phyloP scores from a whole-genome alignment of 2,329 filamentous ascomycete genomes.

The Sporothrix dimorphospora region DNA sequence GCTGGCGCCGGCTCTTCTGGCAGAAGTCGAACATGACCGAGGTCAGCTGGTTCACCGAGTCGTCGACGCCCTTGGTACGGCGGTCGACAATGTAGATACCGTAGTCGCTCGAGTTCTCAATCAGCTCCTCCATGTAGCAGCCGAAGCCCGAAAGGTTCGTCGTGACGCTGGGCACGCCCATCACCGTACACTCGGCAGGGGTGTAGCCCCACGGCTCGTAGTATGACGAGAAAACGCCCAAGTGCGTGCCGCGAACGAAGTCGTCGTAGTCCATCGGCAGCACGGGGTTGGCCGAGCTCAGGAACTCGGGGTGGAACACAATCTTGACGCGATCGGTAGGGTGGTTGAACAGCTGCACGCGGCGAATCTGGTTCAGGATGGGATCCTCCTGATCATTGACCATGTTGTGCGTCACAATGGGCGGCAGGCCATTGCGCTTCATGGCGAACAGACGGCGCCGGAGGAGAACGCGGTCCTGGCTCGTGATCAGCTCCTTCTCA shows the following conservation, averaged over 20 bases:
- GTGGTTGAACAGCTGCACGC: slow-evolving; percentile 97
- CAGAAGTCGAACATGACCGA: slow-evolving; percentile 94
- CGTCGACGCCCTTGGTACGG: slow-evolving; percentile 91
- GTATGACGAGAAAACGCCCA: slow-evolving; percentile 96
- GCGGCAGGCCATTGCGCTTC: slow-evolving; percentile 88
- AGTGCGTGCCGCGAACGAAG: slow-evolving; percentile 93
- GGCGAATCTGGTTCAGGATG: slow-evolving; percentile 91
- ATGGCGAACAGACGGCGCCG: slow-evolving; percentile 92
- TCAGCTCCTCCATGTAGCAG: slow-evolving; percentile 99
- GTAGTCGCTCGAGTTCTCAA: slow-evolving; percentile 97
- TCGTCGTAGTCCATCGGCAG: slow-evolving; percentile 97
- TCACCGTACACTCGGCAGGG: slow-evolving; percentile 95
- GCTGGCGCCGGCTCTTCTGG: slow-evolving; percentile 89
- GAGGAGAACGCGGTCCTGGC: slow-evolving; percentile 88
- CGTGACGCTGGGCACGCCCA: slow-evolving; percentile 98
- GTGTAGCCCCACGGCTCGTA: slow-evolving; percentile 99
- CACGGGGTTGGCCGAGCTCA: slow-evolving; percentile 94
- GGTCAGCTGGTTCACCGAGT: slow-evolving; percentile 93
- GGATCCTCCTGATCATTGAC: slow-evolving; percentile 90
- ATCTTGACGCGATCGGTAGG: slow-evolving; percentile 94
- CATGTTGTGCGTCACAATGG: slow-evolving; percentile 99
- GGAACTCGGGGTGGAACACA: slow-evolving; percentile 96
- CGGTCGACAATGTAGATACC: slow-evolving; percentile 99
- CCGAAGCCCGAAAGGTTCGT: slow-evolving; percentile 97
- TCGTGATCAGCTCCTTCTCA: slow-evolving; percentile 92